Evolutionary conservation across 306 rosid species (phyloP), one percentile per base, ranked within the genome.

Genomic region (Mimosa pudica): DNA sequence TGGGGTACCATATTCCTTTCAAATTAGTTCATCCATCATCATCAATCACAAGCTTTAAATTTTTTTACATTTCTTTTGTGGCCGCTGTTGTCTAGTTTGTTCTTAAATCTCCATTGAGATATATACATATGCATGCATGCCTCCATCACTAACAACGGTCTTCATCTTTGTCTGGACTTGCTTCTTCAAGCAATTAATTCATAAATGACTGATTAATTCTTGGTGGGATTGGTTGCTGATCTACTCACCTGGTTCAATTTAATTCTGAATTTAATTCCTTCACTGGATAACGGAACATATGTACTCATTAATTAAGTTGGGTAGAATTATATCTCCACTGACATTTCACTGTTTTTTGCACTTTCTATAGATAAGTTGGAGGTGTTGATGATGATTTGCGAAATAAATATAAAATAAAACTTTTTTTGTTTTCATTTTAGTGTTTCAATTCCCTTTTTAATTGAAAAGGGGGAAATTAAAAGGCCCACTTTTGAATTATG

Each of bases 1-100:
- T 69, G 36, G 67, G 74, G 57, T 70, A 70, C 33, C 41, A 45
- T 18, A 45, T 70, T 70, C 41, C 57, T 20, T 70, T 70, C 74
- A 20, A 6, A 70, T 45, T 45, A 70, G 74, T 18, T 45, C 74
- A 10, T 45, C 41, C 74, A 10, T 70, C 57, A 10, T 45, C 41
- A 45, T 70, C 74, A 10, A 20, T 70, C 55, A 70, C 46, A 64
- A 6, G 20, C 45, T 62, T 10, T 32, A 16, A 52, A 14, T 13
- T 52, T 10, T 10, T 16, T 16, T 13, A 51, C 1, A 3, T 4
- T 0, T n/a, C 2, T 2, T 18, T 18, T 57, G 17, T 32, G n/a
- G 44, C 17, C 10, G 12, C 42, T 32, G 68, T 1, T 32, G 16
- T 60, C 12, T n/a, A n/a, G 30, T 61, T 61, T 61, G 67, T 61